These are phyloP conservation scores for Chaetomium fimeti DNA, from an alignment of 495 filamentous ascomycete species.

Conservation along the genomic window DNA sequence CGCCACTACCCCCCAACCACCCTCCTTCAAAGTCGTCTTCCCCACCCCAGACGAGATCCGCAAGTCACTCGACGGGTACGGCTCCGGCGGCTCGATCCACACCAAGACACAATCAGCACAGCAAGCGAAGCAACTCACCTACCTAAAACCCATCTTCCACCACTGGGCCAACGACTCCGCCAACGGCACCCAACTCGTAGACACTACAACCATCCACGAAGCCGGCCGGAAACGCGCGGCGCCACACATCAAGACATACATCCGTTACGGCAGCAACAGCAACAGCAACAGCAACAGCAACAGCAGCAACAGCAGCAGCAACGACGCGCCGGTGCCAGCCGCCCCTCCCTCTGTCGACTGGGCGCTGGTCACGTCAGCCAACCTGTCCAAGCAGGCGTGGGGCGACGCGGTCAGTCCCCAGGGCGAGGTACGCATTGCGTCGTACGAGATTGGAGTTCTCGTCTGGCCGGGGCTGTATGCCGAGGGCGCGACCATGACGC, in stretches of 20 bases:
- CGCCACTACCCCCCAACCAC: constrained; percentile 16
- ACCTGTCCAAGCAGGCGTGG: constrained; percentile 89
- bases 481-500: constrained; percentile 60
- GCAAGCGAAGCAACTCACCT: constrained; percentile 73
- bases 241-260: constrained; percentile 89
- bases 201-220: constrained; percentile 23
- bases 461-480: constrained; percentile 74
- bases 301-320: constrained; percentile 44
- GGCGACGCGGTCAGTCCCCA: constrained; percentile 59
- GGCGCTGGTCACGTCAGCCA: constrained; percentile 83
- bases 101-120: constrained; percentile 66
- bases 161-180: constrained; percentile 64
- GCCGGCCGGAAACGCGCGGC: constrained; percentile 72
- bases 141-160: constrained; percentile 65
- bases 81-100: constrained; percentile 77
- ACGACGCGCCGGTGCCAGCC: too few relatives aligned
- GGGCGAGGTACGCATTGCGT: constrained; percentile 67
- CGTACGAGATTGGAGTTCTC: constrained; percentile 83
- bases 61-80: constrained; percentile 75
- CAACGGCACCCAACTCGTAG: constrained; percentile 32
- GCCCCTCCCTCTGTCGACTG: constrained; percentile 62
- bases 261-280: constrained; percentile 60
- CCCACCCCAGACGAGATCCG: constrained; percentile 78
- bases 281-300: constrained; percentile 61
- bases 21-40: constrained; percentile 63